These are phyloP conservation scores for Ascochyta koolunga DNA, from an alignment of 2,329 filamentous ascomycete species.

Conservation along the genomic window DNA sequence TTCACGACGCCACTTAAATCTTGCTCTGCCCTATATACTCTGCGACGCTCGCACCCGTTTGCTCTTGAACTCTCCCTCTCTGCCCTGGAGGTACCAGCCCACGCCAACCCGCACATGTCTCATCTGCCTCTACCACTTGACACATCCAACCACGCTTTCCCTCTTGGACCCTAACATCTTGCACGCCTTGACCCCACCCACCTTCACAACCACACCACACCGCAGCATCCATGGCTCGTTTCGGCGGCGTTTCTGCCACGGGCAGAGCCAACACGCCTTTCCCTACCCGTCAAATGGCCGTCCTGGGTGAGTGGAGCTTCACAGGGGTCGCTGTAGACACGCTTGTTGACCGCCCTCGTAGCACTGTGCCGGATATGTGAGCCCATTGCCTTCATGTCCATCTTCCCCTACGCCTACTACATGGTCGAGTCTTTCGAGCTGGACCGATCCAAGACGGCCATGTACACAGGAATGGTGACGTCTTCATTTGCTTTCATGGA, in stretches of 20 bases:
- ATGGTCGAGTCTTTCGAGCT: constrained; percentile 94
- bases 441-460: constrained; percentile 78
- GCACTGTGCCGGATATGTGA: constrained; percentile 96
- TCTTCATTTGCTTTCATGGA: constrained; percentile 96
- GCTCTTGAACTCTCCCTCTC: constrained; percentile 25
- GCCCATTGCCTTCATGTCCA: constrained; percentile 99
- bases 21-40: constrained; percentile 48
- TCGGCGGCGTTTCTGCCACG: constrained; percentile 35
- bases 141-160: constrained; percentile 8
- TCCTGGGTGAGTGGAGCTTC: constrained; percentile 54
- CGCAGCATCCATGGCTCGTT: constrained; percentile 37
- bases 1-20: constrained; percentile 49
- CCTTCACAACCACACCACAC: constrained; percentile 9
- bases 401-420: constrained; percentile 97
- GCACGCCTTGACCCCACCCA: constrained; percentile 2
- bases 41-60: constrained; percentile 41
- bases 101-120: constrained; percentile 42
- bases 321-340: neutral
- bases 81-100: constrained; percentile 33
- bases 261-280: constrained; percentile 53
- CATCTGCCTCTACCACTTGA: constrained; percentile 24
- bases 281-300: constrained; percentile 63
- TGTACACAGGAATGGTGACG: constrained; percentile 95
- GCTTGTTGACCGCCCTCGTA: constrained; percentile 46
- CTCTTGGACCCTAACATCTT: constrained; percentile 16